Base-by-base conservation (phyloP, 1,284 basidiomycete species). In the Anthracocystis panici-leucophaei region DNA sequence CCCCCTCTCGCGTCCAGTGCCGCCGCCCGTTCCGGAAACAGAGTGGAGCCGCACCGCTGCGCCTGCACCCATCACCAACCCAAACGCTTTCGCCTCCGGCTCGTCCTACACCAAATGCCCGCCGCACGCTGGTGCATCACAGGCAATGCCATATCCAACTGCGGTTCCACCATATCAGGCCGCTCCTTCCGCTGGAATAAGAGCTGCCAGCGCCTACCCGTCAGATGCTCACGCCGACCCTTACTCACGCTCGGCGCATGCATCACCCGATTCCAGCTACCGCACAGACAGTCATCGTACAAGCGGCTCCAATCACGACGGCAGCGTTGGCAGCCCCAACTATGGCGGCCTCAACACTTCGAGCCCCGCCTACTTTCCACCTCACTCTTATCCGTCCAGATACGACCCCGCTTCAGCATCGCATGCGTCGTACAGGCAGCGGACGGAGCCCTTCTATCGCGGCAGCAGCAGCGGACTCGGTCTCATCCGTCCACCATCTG, bases 391-490 rank as follows among this genome's bases (percentile, higher is more conserved):
- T 48, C 59, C 66, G 6, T 69, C 66, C n/a, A 57, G 62, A 18
- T 71, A 62, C 45, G 68, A 71, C 21, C 55, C 68, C 20, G 57
- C 62, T 16, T 61, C 57, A 0, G 44, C 62, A 18, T 53, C 58
- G 7, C 56, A 61, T 38, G 45, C 50, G 1, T 31, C 55, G 9
- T 14, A 38, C 21, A 71, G 52, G 35, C 62, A 52, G 3, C 68
- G 65, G 40, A 38, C 50, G 12, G 67, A 75, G 35, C 65, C 66
- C 1, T 66, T 75, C 57, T 75, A 70, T 21, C 72, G 67, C 10
- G 72, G 66, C 25, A 66, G 63, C 57, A 75, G 63, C 40, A 75
- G 72, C 46, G 72, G 72, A 2, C 60, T 66, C 6, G 67, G 67
- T 44, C 63, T 75, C 41, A 57, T 75, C 14, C 66, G 72, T 38